phyloP scores from a whole-genome alignment of 164 flowering plant species.

The Tinospora cordifolia region DNA sequence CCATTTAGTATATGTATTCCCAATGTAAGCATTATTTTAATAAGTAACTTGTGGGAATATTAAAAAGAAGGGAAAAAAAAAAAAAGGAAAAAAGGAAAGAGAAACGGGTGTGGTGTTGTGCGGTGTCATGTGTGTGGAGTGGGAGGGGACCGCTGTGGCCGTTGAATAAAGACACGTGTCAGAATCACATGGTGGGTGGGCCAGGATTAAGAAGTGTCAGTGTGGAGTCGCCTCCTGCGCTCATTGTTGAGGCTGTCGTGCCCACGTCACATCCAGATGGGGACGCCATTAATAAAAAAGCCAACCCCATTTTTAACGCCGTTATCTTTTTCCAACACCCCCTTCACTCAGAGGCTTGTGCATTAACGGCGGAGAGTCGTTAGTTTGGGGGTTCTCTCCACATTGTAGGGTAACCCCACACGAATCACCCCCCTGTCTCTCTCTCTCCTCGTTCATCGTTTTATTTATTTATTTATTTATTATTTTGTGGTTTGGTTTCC shows the following conservation, averaged over 20 bases:
- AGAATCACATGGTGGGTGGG: slow-evolving; percentile 18
- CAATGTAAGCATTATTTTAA: too few species aligned
- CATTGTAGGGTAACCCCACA: too few species aligned
- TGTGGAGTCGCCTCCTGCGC: slow-evolving; percentile 18
- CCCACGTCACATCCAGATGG: slow-evolving; percentile 24
- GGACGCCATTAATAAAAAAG: slow-evolving; percentile 15
- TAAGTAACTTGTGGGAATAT: too few species aligned
- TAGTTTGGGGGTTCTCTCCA: too few species aligned
- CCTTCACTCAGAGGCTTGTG: background rate
- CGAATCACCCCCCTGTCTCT: too few species aligned
- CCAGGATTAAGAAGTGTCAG: slow-evolving; percentile 15
- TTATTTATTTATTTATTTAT: too few species aligned
- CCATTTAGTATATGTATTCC: background rate
- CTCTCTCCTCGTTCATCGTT: too few species aligned
- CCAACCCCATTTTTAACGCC: background rate
- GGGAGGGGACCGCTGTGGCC: background rate
- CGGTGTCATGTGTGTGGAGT: background rate
- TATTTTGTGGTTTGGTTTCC: background rate
- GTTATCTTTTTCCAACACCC: background rate
- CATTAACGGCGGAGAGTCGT: too few species aligned
- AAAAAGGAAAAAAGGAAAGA: too few species aligned
- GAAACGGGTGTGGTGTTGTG: too few species aligned
- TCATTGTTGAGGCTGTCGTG: slow-evolving; percentile 15
- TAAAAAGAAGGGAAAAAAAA: background rate
- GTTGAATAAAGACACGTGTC: slow-evolving; percentile 15